Conservation (phyloP, 306 rosid species). For the Vigna angularis region DNA sequence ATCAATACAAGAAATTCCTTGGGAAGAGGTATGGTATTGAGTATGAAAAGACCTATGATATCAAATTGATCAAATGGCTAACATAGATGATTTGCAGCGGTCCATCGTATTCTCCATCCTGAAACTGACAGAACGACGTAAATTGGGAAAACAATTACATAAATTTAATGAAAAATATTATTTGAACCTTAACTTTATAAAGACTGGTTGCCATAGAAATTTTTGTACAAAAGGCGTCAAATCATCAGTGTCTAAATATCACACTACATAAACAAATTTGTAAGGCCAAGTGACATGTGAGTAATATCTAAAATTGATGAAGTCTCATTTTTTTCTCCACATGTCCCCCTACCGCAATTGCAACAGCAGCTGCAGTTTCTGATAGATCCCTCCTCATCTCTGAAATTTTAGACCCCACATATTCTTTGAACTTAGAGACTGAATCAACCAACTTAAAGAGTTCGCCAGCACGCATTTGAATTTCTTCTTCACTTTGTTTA, state of each 20-base stretch:
- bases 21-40: too few relatives aligned
- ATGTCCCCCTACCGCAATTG: slow-evolving; percentile 54
- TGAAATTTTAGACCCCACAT: slow-evolving; percentile 56
- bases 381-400: slow-evolving; percentile 67
- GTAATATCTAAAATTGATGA: not conserved
- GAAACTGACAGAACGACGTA: too few relatives aligned
- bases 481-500: slow-evolving; percentile 68
- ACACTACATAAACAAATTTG: too few relatives aligned
- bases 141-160: not conserved
- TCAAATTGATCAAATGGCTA: too few relatives aligned
- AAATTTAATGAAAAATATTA: not conserved
- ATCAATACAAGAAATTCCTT: too few relatives aligned
- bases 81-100: too few relatives aligned
- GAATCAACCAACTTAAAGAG: slow-evolving; percentile 66
- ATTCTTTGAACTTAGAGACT: slow-evolving; percentile 69
- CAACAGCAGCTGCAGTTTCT: slow-evolving; percentile 60
- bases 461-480: slow-evolving; percentile 56
- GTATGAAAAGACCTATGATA: too few relatives aligned
- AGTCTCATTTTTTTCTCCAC: not conserved
- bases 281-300: too few relatives aligned
- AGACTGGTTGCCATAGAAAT: too few relatives aligned
- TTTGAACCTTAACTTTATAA: not conserved
- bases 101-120: too few relatives aligned
- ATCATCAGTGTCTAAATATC: too few relatives aligned
- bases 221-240: too few relatives aligned